Evolutionary conservation across 208 protist species (phyloP).

Genomic region (Phytomonas francai): DNA sequence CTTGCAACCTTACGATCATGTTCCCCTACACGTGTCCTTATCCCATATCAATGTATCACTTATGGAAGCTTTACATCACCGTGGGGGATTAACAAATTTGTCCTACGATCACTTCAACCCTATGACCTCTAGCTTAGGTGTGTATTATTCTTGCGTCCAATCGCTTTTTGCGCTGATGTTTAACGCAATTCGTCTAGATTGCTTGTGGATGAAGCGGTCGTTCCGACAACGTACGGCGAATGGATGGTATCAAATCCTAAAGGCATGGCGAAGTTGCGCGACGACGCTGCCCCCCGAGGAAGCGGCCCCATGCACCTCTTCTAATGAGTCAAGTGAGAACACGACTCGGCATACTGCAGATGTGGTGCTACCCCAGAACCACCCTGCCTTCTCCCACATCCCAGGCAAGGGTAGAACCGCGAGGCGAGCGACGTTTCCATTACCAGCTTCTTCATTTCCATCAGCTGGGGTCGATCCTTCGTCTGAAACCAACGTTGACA

Average conservation of each 20-base stretch:
- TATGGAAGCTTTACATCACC: constrained; percentile 41
- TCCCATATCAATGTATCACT: constrained; percentile 60
- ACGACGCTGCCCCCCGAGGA: not conserved
- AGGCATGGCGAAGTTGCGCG: not conserved
- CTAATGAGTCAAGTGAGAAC: not conserved
- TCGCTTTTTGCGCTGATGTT: constrained; percentile 46
- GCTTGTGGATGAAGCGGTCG: constrained; percentile 41
- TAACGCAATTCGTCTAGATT: constrained; percentile 47
- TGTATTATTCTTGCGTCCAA: constrained; percentile 64
- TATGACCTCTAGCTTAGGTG: constrained; percentile 31
- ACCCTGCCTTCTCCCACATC: not conserved
- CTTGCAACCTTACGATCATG: constrained; percentile 46
- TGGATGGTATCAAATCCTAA: not conserved
- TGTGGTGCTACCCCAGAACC: not conserved
- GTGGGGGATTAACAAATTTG: constrained; percentile 2
- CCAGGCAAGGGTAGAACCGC: not conserved
- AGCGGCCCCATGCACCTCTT: not conserved
- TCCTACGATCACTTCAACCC: constrained; percentile 18
- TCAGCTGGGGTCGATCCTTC: not conserved
- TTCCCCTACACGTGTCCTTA: constrained; percentile 60
- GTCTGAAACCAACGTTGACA: not conserved
- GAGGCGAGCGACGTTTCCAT: not conserved
- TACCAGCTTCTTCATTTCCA: not conserved
- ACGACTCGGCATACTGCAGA: not conserved
- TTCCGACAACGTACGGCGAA: constrained; percentile 12